Evolutionary conservation across 495 filamentous ascomycete species (phyloP).

Genomic region (Aspergillus sclerotioniger): DNA sequence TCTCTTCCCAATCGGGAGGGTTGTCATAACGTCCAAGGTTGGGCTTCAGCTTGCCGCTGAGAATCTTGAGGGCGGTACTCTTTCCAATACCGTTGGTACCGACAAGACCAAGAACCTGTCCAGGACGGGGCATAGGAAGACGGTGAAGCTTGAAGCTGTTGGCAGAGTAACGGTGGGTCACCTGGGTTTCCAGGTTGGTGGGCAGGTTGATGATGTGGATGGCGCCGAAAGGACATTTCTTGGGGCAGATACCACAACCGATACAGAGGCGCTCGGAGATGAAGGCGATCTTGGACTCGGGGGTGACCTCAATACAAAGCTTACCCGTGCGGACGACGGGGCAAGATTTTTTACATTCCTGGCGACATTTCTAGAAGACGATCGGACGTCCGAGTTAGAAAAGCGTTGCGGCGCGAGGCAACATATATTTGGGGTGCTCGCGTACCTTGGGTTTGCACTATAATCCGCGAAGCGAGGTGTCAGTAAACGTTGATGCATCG

Average conservation of each 20-base stretch:
- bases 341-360: slow-evolving; percentile 99
- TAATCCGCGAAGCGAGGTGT: slow-evolving; percentile 25
- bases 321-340: slow-evolving; percentile 97
- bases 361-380: slow-evolving; percentile 73
- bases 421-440: background rate
- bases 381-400: background rate
- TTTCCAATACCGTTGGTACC: slow-evolving; percentile 99
- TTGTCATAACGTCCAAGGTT: slow-evolving; percentile 94
- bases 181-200: slow-evolving; percentile 95
- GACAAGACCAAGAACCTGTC: slow-evolving; percentile 94
- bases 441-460: slow-evolving; percentile 96
- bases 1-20: slow-evolving; percentile 98
- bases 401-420: background rate
- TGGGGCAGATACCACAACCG: slow-evolving; percentile 98
- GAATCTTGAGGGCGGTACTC: slow-evolving; percentile 96
- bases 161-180: slow-evolving; percentile 96
- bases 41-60: slow-evolving; percentile 96
- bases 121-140: slow-evolving; percentile 90
- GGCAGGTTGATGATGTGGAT: slow-evolving; percentile 99
- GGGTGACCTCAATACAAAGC: slow-evolving; percentile 91
- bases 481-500: slow-evolving; percentile 28
- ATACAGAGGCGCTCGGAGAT: slow-evolving; percentile 95
- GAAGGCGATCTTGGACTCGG: slow-evolving; percentile 93
- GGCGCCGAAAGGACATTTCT: slow-evolving; percentile 98
- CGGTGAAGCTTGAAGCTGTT: slow-evolving; percentile 99